Evolutionary conservation across 495 filamentous ascomycete genomes (phyloP).

Genomic region (Neurospora sp.): DNA sequence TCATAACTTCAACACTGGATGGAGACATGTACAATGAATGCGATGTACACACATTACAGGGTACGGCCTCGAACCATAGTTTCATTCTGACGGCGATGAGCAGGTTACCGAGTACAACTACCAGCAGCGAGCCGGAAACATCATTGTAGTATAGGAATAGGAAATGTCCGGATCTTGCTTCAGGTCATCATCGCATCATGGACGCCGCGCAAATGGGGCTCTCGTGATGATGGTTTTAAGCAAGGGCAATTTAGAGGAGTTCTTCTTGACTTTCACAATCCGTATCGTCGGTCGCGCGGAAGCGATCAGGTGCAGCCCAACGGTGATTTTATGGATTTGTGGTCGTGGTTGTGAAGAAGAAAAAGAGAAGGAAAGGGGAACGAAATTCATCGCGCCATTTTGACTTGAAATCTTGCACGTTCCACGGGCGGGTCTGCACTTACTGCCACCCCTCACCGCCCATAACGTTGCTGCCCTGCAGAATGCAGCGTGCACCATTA

Average conservation of each 20-base stretch:
- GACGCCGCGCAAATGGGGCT: constrained; percentile 61
- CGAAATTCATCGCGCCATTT: constrained; percentile 10
- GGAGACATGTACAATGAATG: not conserved
- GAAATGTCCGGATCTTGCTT: constrained; percentile 43
- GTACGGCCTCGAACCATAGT: not conserved
- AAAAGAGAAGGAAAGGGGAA: constrained; percentile 18
- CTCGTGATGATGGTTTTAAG: constrained; percentile 99
- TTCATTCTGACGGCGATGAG: not conserved
- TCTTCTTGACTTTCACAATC: constrained; percentile 59
- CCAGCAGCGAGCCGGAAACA: not conserved
- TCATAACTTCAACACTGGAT: not conserved
- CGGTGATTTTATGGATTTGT: constrained; percentile 84
- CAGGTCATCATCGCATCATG: constrained; percentile 99
- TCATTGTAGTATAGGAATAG: not conserved
- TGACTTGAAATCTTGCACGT: constrained; percentile 9
- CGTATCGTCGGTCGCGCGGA: constrained; percentile 70
- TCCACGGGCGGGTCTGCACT: not conserved
- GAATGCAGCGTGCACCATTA: not conserved
- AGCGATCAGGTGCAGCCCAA: constrained; percentile 44
- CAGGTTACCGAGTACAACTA: constrained; percentile 3
- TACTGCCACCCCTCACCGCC: constrained; percentile 19
- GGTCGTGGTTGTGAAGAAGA: constrained; percentile 57
- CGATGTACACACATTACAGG: not conserved
- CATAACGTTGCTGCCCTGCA: constrained; percentile 12
- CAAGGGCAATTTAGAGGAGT: constrained; percentile 51